Conservation (phyloP, 1,139 yeast genomes). For the Pichia sp. region DNA sequence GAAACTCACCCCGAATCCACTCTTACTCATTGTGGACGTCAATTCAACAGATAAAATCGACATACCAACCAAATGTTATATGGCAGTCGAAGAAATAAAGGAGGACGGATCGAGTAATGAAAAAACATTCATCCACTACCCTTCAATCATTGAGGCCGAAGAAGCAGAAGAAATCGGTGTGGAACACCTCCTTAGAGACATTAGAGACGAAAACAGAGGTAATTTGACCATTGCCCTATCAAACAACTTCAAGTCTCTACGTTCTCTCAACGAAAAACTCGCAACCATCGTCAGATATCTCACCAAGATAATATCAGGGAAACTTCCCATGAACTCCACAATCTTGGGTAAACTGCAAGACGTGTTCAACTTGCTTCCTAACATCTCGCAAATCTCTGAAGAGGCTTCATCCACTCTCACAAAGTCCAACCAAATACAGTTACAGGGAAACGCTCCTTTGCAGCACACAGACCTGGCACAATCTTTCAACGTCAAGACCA, state of each 20-base stretch:
- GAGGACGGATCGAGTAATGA: slow-evolving; percentile 96
- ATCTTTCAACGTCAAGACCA: slow-evolving; percentile 87
- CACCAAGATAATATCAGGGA: slow-evolving; percentile 62
- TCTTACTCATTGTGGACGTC: slow-evolving; percentile 86
- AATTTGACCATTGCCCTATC: slow-evolving; percentile 81
- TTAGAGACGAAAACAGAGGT: slow-evolving; percentile 96
- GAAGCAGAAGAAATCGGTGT: slow-evolving; percentile 99
- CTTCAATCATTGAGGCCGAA: slow-evolving; percentile 91
- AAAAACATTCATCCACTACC: slow-evolving; percentile 87
- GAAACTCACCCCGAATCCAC: slow-evolving; percentile 74
- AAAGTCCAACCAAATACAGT: no score
- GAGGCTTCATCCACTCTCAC: slow-evolving; percentile 2
- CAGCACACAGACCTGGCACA: slow-evolving; percentile 28
- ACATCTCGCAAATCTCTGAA: slow-evolving; percentile 42
- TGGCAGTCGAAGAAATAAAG: slow-evolving; percentile 90
- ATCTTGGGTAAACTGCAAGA: slow-evolving; percentile 92
- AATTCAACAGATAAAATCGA: slow-evolving; percentile 71
- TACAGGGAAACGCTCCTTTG: no score
- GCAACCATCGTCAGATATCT: slow-evolving; percentile 74
- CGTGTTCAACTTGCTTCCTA: slow-evolving; percentile 88
- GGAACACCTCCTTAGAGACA: slow-evolving; percentile 89
- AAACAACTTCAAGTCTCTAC: slow-evolving; percentile 79
- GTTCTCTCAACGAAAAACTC: slow-evolving; percentile 78
- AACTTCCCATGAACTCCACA: slow-evolving; percentile 82
- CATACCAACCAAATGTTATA: slow-evolving; percentile 92